Conservation (phyloP, 305 asterid genomes). For the Nicotiana rustica region DNA sequence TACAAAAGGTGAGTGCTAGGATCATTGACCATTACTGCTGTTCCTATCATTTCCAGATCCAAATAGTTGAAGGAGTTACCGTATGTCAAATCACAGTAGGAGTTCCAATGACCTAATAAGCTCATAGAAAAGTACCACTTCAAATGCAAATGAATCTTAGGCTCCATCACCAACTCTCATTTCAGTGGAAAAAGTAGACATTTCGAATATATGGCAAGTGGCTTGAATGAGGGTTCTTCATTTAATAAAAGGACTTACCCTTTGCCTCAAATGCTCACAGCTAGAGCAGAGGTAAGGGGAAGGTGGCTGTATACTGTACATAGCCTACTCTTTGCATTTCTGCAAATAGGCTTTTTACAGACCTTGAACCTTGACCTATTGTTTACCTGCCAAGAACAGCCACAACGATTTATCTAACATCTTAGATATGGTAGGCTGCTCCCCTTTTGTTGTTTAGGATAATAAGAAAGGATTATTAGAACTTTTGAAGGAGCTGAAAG, state of each 20-base stretch:
- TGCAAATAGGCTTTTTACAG: background rate
- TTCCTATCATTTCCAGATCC: background rate
- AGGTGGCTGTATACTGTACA: background rate
- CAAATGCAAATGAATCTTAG: conserved; percentile 1
- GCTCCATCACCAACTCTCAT: background rate
- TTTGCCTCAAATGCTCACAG: background rate
- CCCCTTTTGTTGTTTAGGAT: background rate
- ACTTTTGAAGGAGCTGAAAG: background rate
- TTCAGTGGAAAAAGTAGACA: background rate
- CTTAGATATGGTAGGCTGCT: background rate
- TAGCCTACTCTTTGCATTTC: background rate
- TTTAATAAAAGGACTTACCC: background rate
- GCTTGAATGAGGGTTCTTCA: background rate
- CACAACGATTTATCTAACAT: background rate
- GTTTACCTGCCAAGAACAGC: background rate
- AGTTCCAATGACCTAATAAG: background rate
- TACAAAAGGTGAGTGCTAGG: background rate
- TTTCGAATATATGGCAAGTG: background rate
- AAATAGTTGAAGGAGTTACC: background rate
- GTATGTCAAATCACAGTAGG: background rate
- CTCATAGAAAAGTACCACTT: background rate
- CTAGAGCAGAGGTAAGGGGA: background rate
- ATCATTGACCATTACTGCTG: background rate
- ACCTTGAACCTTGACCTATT: background rate
- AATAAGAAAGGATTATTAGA: background rate